Percentiles rank a stretch among this genome's conserved stretches.
Evolutionary conservation across 1,139 yeast genomes (phyloP).

Genomic region (Ogataea hybrid): DNA sequence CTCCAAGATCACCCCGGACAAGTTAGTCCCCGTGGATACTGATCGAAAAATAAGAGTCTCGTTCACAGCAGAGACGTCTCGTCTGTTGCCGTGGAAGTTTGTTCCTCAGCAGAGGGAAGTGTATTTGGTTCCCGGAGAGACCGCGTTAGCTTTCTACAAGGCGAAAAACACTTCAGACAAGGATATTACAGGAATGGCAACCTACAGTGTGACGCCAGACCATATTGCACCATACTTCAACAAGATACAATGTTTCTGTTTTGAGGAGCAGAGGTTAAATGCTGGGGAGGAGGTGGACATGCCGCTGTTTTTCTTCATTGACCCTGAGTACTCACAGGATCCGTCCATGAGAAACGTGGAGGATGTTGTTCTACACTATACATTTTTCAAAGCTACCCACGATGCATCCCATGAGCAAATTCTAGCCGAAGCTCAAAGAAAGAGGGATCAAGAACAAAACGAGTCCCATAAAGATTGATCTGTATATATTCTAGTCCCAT

Average conservation of each 20-base stretch:
- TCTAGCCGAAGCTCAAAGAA: conserved; percentile 20
- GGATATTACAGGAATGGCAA: conserved; percentile 97
- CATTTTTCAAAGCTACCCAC: conserved; percentile 72
- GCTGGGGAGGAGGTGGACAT: conserved; percentile 99
- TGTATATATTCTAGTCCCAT: conserved; percentile 6
- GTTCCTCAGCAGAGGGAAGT: conserved; percentile 95
- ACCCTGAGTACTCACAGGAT: conserved; percentile 95
- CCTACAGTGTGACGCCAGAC: conserved; percentile 94
- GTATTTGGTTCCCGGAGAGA: conserved; percentile 93
- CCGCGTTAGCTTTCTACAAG: conserved; percentile 93
- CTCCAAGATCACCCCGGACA: conserved; percentile 79
- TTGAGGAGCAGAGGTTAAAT: conserved; percentile 89
- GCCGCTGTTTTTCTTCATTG: conserved; percentile 98
- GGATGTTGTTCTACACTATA: conserved; percentile 86
- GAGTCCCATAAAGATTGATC: background rate
- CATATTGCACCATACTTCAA: conserved; percentile 95
- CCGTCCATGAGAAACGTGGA: conserved; percentile 91
- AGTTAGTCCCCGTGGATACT: conserved; percentile 83
- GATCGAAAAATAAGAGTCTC: conserved; percentile 76
- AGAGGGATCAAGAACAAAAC: conserved; percentile 3
- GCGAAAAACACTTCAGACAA: conserved; percentile 84
- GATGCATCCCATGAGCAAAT: conserved; percentile 27
- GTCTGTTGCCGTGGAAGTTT: conserved; percentile 93
- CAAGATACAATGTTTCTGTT: conserved; percentile 96
- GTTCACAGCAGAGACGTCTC: conserved; percentile 91